Evolutionary conservation across 306 rosid genomes (phyloP).

Genomic region (Trifolium fragiferum): DNA sequence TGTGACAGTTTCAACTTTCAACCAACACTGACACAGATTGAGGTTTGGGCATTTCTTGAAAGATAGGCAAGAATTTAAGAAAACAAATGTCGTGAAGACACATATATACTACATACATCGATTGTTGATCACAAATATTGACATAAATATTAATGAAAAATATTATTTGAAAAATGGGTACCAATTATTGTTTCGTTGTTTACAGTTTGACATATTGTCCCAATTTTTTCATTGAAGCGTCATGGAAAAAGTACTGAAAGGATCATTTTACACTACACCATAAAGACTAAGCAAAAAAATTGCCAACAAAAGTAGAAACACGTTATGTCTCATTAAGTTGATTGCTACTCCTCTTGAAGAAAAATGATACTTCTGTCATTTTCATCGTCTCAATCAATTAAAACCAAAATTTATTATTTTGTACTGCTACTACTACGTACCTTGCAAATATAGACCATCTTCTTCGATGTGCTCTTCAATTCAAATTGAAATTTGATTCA

Average conservation of each 20-base stretch:
- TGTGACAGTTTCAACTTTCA: too few relatives aligned
- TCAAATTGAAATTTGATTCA: too few relatives aligned
- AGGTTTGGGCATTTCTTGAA: background rate
- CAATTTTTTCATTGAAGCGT: background rate
- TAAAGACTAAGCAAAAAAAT: background rate
- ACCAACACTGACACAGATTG: too few relatives aligned
- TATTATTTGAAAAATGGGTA: background rate
- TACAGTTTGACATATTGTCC: background rate
- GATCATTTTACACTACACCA: background rate
- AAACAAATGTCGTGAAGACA: background rate
- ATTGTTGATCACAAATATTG: background rate
- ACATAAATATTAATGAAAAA: background rate
- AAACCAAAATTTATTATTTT: background rate
- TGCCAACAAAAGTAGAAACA: constrained; percentile 23
- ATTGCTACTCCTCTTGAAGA: background rate
- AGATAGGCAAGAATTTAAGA: background rate
- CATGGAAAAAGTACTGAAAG: background rate
- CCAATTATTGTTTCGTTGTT: constrained; percentile 15
- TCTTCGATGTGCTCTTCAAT: background rate
- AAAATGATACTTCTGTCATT: background rate
- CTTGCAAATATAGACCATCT: background rate
- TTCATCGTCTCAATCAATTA: constrained; percentile 25
- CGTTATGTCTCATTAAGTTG: constrained; percentile 26
- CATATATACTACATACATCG: too few relatives aligned
- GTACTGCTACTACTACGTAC: background rate